These are phyloP conservation scores for Aspergillus flavus DNA, from an alignment of 2,329 filamentous ascomycete species.

Conservation along the genomic window DNA sequence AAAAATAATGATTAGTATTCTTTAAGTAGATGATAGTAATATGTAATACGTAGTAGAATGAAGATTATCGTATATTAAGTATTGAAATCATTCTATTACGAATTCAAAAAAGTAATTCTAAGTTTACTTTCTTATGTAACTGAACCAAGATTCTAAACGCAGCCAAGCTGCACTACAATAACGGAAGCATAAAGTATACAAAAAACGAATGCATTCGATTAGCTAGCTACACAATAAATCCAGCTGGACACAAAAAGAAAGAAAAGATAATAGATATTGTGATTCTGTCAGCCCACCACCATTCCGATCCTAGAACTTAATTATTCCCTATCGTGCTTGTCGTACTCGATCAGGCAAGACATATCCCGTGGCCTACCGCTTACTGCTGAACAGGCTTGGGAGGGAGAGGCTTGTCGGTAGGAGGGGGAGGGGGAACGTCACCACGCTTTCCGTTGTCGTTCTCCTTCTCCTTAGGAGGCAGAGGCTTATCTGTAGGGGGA, in stretches of 20 bases:
- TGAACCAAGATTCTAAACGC: not conserved
- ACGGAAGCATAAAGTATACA: not conserved
- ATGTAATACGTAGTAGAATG: too few species aligned
- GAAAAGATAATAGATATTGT: not conserved
- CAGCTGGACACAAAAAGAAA: not conserved
- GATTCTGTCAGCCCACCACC: too few species aligned
- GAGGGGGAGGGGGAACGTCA: not conserved
- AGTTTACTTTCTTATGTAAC: not conserved
- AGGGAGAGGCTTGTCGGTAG: not conserved
- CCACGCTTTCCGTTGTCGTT: not conserved
- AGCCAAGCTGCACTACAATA: not conserved
- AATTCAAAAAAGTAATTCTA: too few species aligned
- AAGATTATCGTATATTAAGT: too few species aligned
- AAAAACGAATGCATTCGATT: not conserved
- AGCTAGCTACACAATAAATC: not conserved
- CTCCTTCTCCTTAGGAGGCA: not conserved
- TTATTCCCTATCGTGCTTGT: not conserved
- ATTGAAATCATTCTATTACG: too few species aligned
- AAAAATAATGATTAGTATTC: too few species aligned
- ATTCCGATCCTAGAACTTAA: not conserved
- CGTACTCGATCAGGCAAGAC: too few species aligned
- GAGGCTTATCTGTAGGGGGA: not conserved
- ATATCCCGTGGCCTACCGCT: not conserved
- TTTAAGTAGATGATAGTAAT: too few species aligned
- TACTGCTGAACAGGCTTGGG: not conserved